Evolutionary conservation across 345 rosid species (phyloP).

Genomic region (Lepidium africanum): DNA sequence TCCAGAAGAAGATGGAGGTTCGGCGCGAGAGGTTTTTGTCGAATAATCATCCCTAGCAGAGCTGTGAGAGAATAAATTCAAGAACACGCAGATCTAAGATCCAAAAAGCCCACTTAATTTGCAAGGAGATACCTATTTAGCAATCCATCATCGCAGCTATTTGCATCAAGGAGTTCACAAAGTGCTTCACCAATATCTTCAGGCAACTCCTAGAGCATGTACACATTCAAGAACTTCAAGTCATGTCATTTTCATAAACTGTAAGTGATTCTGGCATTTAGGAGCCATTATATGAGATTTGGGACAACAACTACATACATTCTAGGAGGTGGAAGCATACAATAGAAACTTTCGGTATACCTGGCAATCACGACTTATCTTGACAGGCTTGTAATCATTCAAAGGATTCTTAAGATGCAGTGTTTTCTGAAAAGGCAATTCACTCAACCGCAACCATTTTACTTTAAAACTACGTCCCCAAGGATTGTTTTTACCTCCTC

Average conservation of each 20-base stretch:
- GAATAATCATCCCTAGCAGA: conserved; percentile 46
- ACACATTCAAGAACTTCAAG: not conserved
- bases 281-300: not conserved
- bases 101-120: not conserved
- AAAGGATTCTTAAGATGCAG: conserved; percentile 91
- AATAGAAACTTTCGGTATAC: conserved; percentile 30
- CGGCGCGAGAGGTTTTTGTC: conserved; percentile 44
- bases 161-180: conserved; percentile 78
- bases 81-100: conserved; percentile 8
- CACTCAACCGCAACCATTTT: conserved; percentile 75
- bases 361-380: conserved; percentile 99
- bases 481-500: conserved; percentile 71
- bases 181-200: conserved; percentile 87
- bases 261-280: not conserved
- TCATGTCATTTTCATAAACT: not conserved
- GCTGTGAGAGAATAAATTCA: conserved; percentile 11
- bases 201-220: conserved; percentile 61
- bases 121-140: conserved; percentile 40
- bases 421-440: conserved; percentile 90
- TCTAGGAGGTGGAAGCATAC: not conserved
- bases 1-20: conserved; percentile 47
- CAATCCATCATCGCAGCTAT: conserved; percentile 38
- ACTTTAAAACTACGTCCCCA: conserved; percentile 96
- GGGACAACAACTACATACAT: not conserved
- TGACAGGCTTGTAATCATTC: conserved; percentile 90